phyloP scores from a whole-genome alignment of 2,329 filamentous ascomycete genomes.

The Cladophialophora chaetospira region DNA sequence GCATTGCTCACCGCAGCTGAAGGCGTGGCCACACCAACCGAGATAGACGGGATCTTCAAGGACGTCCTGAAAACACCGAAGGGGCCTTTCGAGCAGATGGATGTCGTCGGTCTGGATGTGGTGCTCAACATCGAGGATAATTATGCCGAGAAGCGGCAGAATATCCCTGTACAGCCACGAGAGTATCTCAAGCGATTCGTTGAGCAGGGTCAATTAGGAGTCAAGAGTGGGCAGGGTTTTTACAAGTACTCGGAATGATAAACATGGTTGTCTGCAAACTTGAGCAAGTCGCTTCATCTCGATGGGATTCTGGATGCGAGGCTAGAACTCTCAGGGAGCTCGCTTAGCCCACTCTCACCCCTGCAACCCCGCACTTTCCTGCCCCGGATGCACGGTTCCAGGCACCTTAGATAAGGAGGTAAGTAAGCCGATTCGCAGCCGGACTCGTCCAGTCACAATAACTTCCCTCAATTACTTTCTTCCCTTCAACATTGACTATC shows the following conservation, averaged over 20 bases:
- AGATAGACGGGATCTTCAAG: conserved; percentile 44
- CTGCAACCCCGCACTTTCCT: too few relatives aligned
- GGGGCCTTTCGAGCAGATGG: conserved; percentile 46
- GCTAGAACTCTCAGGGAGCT: too few relatives aligned
- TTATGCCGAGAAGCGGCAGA: conserved; percentile 39
- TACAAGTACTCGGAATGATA: conserved; percentile 36
- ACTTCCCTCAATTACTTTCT: too few relatives aligned
- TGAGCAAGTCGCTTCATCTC: too few relatives aligned
- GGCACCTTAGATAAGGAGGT: too few relatives aligned
- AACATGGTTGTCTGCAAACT: not conserved
- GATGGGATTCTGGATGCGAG: too few relatives aligned
- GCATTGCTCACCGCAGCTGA: conserved; percentile 40
- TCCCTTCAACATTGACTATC: too few relatives aligned
- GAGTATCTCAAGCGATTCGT: conserved; percentile 39
- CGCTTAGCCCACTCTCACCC: too few relatives aligned
- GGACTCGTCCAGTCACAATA: too few relatives aligned
- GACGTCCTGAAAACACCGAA: conserved; percentile 40
- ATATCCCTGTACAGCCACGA: conserved; percentile 38
- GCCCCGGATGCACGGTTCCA: too few relatives aligned
- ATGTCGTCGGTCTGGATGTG: conserved; percentile 45
- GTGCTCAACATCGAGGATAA: conserved; percentile 46
- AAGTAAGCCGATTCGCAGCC: too few relatives aligned
- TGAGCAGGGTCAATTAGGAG: conserved; percentile 37
- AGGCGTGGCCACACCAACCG: conserved; percentile 40
- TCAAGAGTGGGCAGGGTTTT: conserved; percentile 40